Evolutionary conservation across 1,139 yeast species (phyloP).

Genomic region (Taphrina flavorubra): DNA sequence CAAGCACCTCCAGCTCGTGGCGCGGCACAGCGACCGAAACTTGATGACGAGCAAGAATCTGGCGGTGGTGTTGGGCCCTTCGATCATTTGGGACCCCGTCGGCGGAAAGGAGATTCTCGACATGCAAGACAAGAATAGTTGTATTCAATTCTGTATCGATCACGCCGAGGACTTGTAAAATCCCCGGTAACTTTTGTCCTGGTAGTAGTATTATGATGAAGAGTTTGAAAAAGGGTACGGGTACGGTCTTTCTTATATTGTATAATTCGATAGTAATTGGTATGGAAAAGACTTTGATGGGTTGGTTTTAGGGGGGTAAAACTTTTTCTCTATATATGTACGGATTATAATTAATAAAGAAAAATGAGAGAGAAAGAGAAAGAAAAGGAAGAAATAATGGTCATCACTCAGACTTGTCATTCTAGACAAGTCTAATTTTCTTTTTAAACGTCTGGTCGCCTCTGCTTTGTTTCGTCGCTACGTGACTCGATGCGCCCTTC

Average conservation of each 20-base stretch:
- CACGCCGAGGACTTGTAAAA: slow-evolving; percentile 54
- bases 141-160: slow-evolving; percentile 75
- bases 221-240: background rate
- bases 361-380: too few species aligned
- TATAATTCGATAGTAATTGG: background rate
- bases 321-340: background rate
- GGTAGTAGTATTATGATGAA: too few species aligned
- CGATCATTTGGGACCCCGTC: slow-evolving; percentile 76
- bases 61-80: slow-evolving; percentile 95
- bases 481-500: too few species aligned
- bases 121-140: slow-evolving; percentile 80
- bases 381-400: too few species aligned
- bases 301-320: background rate
- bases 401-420: too few species aligned
- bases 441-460: too few species aligned
- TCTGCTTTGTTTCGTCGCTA: too few species aligned
- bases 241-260: too few species aligned
- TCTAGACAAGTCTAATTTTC: too few species aligned
- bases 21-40: slow-evolving; percentile 18
- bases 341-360: background rate
- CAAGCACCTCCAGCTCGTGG: slow-evolving; percentile 59
- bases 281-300: background rate
- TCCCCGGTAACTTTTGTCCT: too few species aligned
- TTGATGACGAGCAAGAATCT: slow-evolving; percentile 78
- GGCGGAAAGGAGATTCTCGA: slow-evolving; percentile 87